Base-by-base conservation (phyloP, 2,329 filamentous ascomycete genomes). In the Dissoconium aciculare region DNA sequence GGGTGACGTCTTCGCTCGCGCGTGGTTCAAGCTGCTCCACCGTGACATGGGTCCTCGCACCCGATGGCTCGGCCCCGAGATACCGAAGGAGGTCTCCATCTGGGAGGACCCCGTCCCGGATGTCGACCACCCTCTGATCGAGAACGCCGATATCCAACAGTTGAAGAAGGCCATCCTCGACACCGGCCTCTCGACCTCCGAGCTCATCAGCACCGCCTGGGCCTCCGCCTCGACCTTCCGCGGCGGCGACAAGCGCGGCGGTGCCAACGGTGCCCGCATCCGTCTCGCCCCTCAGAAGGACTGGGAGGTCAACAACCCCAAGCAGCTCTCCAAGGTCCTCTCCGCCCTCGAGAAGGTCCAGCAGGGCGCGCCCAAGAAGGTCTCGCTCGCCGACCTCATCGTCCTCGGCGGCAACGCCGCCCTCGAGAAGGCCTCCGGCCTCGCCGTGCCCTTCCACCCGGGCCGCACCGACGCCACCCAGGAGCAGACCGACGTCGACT, bases 21-120 rank as follows among this genome's bases (percentile, higher is more conserved):
- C 79, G 10, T 85, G 79, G 79, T 85, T 81, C 69, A 84, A 85
- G 70, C 68, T 85, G 25, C 64, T 78, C 17, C 79, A 85, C 61
- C 78, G 79, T 59, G 79, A 84, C 53, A 69, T 85, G 59, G 79
- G 79, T 11, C 79, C 79, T 26, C 62, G 69, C 32, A 52, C 66
- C 14, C 76, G 75, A 50, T 84, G 78, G 63, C 48, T 83, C 27
- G 79, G 79, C 16, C 78, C 79, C 1, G 79, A 85, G 56, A 63
- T 81, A 11, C 78, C 79, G 28, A 60, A 64, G 31, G 75, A 84
- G 62, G 61, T 64, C 9, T 62, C 77, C n/a, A 49, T 72, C 46
- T 85, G 79, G 79, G 75, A 84, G 49, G 79, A 85, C 48, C 74
- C 75, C 9, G 56, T 84, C 28, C 78, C 79, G 14, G 52, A 63